Percentiles rank a stretch among this genome's conserved stretches.
Conservation (phyloP, 352 stramenopile genomes). For the Globisporangium barbulae region DNA sequence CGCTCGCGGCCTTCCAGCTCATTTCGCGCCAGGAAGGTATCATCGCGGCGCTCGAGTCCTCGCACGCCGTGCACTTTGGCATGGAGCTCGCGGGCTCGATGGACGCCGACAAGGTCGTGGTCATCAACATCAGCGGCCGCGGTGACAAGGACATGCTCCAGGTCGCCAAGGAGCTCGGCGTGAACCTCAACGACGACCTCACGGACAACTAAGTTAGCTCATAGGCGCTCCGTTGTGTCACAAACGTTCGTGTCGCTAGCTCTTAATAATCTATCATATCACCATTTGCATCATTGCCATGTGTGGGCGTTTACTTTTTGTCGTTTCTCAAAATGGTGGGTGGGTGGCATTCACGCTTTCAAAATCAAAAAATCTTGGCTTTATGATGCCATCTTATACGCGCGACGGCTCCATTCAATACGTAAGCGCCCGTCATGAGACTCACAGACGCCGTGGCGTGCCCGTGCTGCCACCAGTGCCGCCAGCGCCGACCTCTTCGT, state of each 20-base stretch:
- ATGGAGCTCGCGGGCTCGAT: conserved; percentile 92
- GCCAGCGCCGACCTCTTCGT: conserved; percentile 34
- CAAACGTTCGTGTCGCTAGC: background rate
- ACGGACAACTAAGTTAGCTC: conserved; percentile 48
- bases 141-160: conserved; percentile 99
- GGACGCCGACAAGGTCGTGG: conserved; percentile 88
- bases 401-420: background rate
- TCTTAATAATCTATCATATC: conserved; percentile 4
- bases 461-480: background rate
- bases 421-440: background rate
- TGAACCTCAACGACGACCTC: conserved; percentile 87
- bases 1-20: conserved; percentile 96
- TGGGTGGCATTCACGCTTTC: background rate
- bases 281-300: background rate
- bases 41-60: conserved; percentile 96
- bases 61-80: conserved; percentile 94
- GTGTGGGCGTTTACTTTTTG: too few relatives aligned
- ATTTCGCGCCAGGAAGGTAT: conserved; percentile 96
- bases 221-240: background rate
- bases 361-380: conserved; percentile 1
- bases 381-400: background rate
- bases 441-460: conserved; percentile 13
- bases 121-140: conserved; percentile 97
- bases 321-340: background rate
- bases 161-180: conserved; percentile 94